Percentiles rank a stretch among this genome's conserved stretches.
phyloP scores from a whole-genome alignment of 106 monocot genomes.

The Dioscorea alata region DNA sequence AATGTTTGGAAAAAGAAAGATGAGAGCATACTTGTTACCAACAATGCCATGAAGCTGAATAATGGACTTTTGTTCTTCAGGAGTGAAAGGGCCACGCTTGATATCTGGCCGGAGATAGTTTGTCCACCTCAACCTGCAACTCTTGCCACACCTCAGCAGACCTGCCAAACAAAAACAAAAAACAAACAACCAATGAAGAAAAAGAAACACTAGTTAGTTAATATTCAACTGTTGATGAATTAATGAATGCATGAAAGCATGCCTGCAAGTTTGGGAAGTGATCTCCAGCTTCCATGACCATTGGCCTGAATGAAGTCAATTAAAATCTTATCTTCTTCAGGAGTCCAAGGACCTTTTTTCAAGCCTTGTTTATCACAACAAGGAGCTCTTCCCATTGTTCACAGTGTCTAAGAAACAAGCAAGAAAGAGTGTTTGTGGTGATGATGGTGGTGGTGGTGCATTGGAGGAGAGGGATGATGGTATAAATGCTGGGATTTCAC shows the following conservation, averaged over 20 bases:
- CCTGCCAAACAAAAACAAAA: slow-evolving; percentile 28
- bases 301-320: slow-evolving; percentile 60
- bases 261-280: slow-evolving; percentile 70
- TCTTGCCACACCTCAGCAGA: slow-evolving; percentile 81
- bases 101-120: slow-evolving; percentile 92
- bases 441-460: background rate
- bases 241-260: background rate
- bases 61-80: slow-evolving; percentile 78
- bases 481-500: background rate
- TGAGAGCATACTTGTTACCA: slow-evolving; percentile 60
- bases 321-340: slow-evolving; percentile 67
- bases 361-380: slow-evolving; percentile 66
- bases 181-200: background rate
- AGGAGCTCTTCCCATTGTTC: slow-evolving; percentile 52
- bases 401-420: background rate
- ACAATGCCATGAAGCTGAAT: slow-evolving; percentile 85
- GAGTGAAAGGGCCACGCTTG: slow-evolving; percentile 80
- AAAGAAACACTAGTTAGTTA: background rate
- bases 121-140: slow-evolving; percentile 88
- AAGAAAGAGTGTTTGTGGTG: too few relatives aligned
- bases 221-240: background rate
- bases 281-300: slow-evolving; percentile 73
- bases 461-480: background rate
- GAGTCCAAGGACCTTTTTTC: slow-evolving; percentile 75
- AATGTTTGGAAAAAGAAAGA: background rate